Base-by-base conservation (phyloP, 2,329 filamentous ascomycete species). In the Diplocarpon mali region DNA sequence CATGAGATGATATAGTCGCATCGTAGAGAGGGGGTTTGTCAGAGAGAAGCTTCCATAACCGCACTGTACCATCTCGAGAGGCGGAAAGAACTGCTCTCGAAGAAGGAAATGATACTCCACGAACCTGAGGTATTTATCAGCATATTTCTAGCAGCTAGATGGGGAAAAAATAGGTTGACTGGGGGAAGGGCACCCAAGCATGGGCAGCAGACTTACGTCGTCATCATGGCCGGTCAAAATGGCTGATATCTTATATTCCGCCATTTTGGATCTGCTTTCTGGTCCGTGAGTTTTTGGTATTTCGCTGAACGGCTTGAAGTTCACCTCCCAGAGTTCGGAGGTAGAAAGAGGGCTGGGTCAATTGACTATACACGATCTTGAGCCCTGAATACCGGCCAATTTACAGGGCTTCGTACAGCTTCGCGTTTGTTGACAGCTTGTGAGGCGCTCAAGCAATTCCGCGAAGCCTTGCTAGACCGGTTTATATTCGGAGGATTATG, bases 221-320 rank as follows among this genome's bases (percentile, higher is more conserved):
- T 92, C 83, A 65, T 92, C 84, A 64, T 98, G 92, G 60, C 87
- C 90, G 56, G 80, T 70, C 54, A 98, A 75, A 61, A 86, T 84
- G 56, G 90, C 88, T 50, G 92, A 94, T 60, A 98, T 79, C 75
- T 90, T 95, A 74, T 87, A 96, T 63, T 88, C 82, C 65, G 74
- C 70, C 83, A 90, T 89, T 57, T 53, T 51, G 13, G 9, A 24
- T n/a, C n/a, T 24, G 20, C 20, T 24, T 24, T 24, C 20, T 24
- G 20, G 20, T 24, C 7, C 20, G 20, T 24, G 7, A 24, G 4
- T 24, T 24, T 3, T 24, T 4, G 20, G 7, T 24, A 24, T 24
- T 24, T 3, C 20, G 20, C 20, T 24, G 20, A 3, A 7, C 20
- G 20, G 7, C 20, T 24, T 24, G 7, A 7, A 4, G 4, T 3